Evolutionary conservation across 1,284 basidiomycete species (phyloP).

Genomic region (Sutorius eximius): DNA sequence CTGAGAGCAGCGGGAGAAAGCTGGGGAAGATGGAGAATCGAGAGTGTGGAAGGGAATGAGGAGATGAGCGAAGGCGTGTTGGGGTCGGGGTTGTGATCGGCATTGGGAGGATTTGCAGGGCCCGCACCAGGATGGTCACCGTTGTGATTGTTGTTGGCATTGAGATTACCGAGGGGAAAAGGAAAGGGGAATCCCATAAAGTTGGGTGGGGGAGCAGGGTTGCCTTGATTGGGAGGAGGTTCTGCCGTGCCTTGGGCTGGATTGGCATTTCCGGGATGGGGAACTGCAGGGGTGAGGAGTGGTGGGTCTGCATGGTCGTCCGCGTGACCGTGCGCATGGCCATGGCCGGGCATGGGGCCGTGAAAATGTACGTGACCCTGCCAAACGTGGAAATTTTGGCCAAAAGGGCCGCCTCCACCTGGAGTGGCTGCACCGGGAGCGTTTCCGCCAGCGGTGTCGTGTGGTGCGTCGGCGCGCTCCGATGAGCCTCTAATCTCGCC

Average conservation of each 20-base stretch:
- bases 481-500: slow-evolving; percentile 21
- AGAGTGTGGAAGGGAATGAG: slow-evolving; percentile 20
- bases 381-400: slow-evolving; percentile 9
- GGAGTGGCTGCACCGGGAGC: neutral
- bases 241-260: neutral
- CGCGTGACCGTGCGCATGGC: neutral
- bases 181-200: slow-evolving; percentile 13
- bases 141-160: neutral
- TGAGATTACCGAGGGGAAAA: slow-evolving; percentile 11
- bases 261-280: slow-evolving; percentile 7
- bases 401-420: neutral
- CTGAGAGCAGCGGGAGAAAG: slow-evolving; percentile 22
- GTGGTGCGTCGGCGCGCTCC: slow-evolving; percentile 7
- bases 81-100: neutral
- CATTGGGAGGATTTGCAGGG: slow-evolving; percentile 5
- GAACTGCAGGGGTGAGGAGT: slow-evolving; percentile 15
- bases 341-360: neutral
- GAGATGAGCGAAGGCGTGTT: slow-evolving; percentile 8
- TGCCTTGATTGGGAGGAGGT: slow-evolving; percentile 5
- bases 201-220: slow-evolving; percentile 5
- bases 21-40: slow-evolving; percentile 24
- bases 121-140: neutral
- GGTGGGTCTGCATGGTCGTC: slow-evolving; percentile 12
- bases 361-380: slow-evolving; percentile 13
- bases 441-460: neutral